Evolutionary conservation across 805 yeast species (phyloP), one percentile per base, ranked within the genome.

Genomic region (Saturnispora besseyi): DNA sequence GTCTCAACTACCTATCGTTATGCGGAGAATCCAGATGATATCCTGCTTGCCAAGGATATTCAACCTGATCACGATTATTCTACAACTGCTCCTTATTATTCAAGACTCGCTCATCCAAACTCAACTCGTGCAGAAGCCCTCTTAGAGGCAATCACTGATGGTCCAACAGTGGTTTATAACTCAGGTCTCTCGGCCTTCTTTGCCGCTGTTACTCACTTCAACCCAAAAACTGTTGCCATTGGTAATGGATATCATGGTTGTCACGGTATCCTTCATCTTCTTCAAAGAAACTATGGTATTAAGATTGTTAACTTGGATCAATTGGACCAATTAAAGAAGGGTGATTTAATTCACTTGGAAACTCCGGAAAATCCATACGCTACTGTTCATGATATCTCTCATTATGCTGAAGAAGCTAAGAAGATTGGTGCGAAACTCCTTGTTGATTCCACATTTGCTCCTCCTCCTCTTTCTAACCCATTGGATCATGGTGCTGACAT

Each of bases 381-480:
- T 1, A 68, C 72, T 2, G 76, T 82, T 12, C 73, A 72, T 56
- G 87, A 86, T 62, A 76, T 90, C 50, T 64, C 68, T 38, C 64
- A 75, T 45, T 83, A 76, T 59, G 90, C 87, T 3, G 71, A 77
- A 2, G 74, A 73, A 53, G 96, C 96, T 1, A 96, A 87, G 62
- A 69, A 73, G 2, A 77, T 78, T 49, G 96, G 96, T 18, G 96
- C 95, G 0, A 58, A 71, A 24, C 66, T 90, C 12, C 60, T 80
- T 26, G 81, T 87, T 13, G 98, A 90, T 65, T 76, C 96, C 5
- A 91, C 97, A 0, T 87, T 91, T 67, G 97, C 96, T 9, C 96
- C 97, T 21, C 95, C 95, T 12, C 96, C 96, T 15, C 67, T 89
- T 51, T 84, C 80, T 58, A 78, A 87, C 53, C 91, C 95, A 5